Evolutionary conservation across 116 monocot species (phyloP).

Genomic region (Trichopus zeylanicus): DNA sequence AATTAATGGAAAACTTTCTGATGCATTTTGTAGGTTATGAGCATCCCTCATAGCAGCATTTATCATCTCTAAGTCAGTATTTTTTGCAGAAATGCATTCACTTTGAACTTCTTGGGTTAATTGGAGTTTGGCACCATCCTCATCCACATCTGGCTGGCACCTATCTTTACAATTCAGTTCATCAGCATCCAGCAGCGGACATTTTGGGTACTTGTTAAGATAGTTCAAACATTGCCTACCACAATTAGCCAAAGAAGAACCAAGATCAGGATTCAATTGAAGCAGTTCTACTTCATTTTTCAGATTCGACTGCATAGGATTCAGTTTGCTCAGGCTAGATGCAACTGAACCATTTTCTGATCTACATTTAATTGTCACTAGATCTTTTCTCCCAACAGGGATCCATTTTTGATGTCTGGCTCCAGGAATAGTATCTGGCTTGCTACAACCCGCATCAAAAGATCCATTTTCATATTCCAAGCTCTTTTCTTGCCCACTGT

Average conservation of each 20-base stretch:
- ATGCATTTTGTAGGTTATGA: conserved; percentile 18
- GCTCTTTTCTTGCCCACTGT: conserved; percentile 4
- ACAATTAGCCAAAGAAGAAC: too few species aligned
- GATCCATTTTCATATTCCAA: conserved; percentile 5
- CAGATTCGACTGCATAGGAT: too few species aligned
- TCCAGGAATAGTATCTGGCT: conserved; percentile 5
- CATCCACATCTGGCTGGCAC: conserved; percentile 1
- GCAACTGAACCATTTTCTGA: conserved; percentile 7
- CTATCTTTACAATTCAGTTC: not conserved
- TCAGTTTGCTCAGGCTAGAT: too few species aligned
- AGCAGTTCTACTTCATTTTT: too few species aligned
- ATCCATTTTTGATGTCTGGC: conserved; percentile 36
- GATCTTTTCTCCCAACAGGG: conserved; percentile 31
- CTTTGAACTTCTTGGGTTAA: conserved; percentile 1
- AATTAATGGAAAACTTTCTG: conserved; percentile 17
- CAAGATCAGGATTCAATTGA: too few species aligned
- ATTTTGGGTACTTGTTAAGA: too few species aligned
- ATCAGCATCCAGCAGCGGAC: too few species aligned
- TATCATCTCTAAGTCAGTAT: conserved; percentile 45
- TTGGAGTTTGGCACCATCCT: conserved; percentile 2
- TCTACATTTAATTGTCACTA: conserved; percentile 2
- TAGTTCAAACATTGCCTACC: too few species aligned
- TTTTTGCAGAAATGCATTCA: conserved; percentile 1
- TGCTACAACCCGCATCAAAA: conserved; percentile 13
- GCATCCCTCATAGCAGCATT: conserved; percentile 28